These are phyloP conservation scores for Cicer pinnatifidum DNA, from an alignment of 306 rosid genomes.

Conservation along the genomic window DNA sequence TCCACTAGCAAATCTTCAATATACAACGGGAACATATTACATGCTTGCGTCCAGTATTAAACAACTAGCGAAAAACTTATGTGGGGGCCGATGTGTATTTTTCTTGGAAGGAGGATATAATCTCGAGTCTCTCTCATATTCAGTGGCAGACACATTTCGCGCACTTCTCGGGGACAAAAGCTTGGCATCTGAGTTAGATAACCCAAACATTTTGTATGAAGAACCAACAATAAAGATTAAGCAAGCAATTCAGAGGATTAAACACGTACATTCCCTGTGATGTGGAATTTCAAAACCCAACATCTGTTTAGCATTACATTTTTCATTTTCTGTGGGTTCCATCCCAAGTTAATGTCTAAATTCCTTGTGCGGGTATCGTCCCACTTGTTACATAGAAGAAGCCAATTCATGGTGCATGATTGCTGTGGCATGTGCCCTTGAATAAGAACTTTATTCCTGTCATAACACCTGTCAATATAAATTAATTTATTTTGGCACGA, in stretches of 20 bases:
- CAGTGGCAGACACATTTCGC: slow-evolving; percentile 82
- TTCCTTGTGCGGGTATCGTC: slow-evolving; percentile 21
- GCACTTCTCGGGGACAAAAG: slow-evolving; percentile 84
- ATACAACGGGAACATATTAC: slow-evolving; percentile 91
- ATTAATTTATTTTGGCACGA: neutral
- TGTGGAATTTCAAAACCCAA: slow-evolving; percentile 37
- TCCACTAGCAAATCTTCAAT: slow-evolving; percentile 79
- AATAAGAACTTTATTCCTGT: neutral
- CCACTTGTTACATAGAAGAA: slow-evolving; percentile 37
- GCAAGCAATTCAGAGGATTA: slow-evolving; percentile 70
- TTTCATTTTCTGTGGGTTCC: slow-evolving; percentile 35
- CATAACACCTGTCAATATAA: neutral
- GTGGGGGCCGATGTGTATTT: slow-evolving; percentile 75
- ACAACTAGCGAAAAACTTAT: slow-evolving; percentile 75
- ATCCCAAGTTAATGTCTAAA: slow-evolving; percentile 14
- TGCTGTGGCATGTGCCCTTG: slow-evolving; percentile 14
- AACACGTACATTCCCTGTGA: slow-evolving; percentile 63
- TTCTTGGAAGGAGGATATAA: slow-evolving; percentile 97
- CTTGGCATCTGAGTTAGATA: slow-evolving; percentile 76
- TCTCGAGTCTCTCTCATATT: slow-evolving; percentile 73
- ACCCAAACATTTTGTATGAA: slow-evolving; percentile 73
- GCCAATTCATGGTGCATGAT: slow-evolving; percentile 33
- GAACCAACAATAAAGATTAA: slow-evolving; percentile 74
- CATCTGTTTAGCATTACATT: slow-evolving; percentile 15
- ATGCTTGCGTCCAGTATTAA: slow-evolving; percentile 76